Conservation (phyloP, 169 alveolate genomes). For the Eimeria praecox region DNA sequence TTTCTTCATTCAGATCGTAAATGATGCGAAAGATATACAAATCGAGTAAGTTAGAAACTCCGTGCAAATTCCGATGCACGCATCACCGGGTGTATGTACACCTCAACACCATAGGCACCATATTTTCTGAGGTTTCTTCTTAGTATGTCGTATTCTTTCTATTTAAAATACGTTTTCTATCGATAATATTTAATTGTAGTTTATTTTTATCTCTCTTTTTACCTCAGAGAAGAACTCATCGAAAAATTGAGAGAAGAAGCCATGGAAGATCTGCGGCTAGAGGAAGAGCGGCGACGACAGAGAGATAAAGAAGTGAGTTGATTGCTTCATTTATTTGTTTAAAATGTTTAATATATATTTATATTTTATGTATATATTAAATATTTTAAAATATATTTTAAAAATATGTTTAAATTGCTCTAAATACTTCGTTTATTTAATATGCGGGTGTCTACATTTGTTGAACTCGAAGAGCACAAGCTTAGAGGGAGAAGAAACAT, state of each 20-base stretch:
- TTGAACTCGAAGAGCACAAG: too few species aligned
- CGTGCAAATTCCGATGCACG: too few species aligned
- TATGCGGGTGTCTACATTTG: too few species aligned
- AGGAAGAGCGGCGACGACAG: conserved; percentile 85
- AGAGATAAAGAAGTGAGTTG: conserved; percentile 83
- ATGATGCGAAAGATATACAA: conserved; percentile 80
- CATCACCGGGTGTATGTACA: not conserved
- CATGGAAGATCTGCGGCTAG: conserved; percentile 84
- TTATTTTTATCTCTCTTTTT: not conserved
- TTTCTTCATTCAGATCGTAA: conserved; percentile 83
- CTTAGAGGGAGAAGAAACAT: too few species aligned
- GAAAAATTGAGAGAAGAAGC: conserved; percentile 84
- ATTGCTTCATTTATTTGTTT: not conserved
- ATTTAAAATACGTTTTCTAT: not conserved
- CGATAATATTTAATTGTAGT: not conserved
- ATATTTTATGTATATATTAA: too few species aligned
- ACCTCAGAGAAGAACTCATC: conserved; percentile 60
- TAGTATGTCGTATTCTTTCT: not conserved
- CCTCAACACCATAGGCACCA: too few species aligned
- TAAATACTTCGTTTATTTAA: too few species aligned
- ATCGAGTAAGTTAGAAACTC: conserved; percentile 81
- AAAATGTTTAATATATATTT: not conserved
- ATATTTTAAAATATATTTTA: not conserved
- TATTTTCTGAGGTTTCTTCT: too few species aligned
- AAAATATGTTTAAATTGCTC: too few species aligned